These are phyloP conservation scores for Saccharomycopsis selenospora DNA, from an alignment of 805 yeast genomes.

Conservation along the genomic window DNA sequence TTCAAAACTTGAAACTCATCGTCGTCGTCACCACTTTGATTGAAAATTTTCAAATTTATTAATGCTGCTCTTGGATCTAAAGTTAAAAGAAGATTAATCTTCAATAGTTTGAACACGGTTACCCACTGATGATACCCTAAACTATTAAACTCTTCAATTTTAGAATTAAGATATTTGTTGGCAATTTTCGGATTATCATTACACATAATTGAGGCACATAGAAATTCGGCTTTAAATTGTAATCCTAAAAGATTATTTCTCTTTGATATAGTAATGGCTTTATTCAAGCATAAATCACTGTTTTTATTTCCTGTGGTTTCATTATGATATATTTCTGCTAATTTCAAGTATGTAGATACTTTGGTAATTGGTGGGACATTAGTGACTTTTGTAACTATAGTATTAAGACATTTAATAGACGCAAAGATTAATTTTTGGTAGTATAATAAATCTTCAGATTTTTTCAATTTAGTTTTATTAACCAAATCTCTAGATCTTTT, in stretches of 20 bases:
- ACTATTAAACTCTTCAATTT: slow-evolving; percentile 14
- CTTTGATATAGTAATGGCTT: slow-evolving; percentile 17
- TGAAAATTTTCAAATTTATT: slow-evolving; percentile 6
- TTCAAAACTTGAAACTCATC: background rate
- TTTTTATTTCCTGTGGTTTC: slow-evolving; percentile 14
- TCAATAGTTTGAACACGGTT: slow-evolving; percentile 12
- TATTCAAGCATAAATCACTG: slow-evolving; percentile 13
- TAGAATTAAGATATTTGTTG: slow-evolving; percentile 12
- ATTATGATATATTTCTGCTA: slow-evolving; percentile 16
- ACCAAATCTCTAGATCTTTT: background rate
- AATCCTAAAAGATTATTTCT: slow-evolving; percentile 7
- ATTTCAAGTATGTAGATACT: slow-evolving; percentile 9
- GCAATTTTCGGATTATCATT: slow-evolving; percentile 11
- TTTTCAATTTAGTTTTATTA: background rate
- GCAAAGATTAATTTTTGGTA: slow-evolving; percentile 15
- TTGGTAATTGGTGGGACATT: slow-evolving; percentile 13
- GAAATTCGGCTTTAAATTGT: slow-evolving; percentile 18
- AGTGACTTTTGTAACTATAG: slow-evolving; percentile 8
- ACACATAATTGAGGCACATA: slow-evolving; percentile 11
- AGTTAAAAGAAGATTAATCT: slow-evolving; percentile 5
- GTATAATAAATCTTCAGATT: background rate
- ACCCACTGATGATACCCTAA: slow-evolving; percentile 16
- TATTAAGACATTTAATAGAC: slow-evolving; percentile 14
- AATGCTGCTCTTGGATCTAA: slow-evolving; percentile 11
- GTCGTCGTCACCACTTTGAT: background rate